Evolutionary conservation across 371 early-diverging fungal genomes (phyloP), one percentile per base, ranked within the genome.

Genomic region (Rhizopus microsporus): DNA sequence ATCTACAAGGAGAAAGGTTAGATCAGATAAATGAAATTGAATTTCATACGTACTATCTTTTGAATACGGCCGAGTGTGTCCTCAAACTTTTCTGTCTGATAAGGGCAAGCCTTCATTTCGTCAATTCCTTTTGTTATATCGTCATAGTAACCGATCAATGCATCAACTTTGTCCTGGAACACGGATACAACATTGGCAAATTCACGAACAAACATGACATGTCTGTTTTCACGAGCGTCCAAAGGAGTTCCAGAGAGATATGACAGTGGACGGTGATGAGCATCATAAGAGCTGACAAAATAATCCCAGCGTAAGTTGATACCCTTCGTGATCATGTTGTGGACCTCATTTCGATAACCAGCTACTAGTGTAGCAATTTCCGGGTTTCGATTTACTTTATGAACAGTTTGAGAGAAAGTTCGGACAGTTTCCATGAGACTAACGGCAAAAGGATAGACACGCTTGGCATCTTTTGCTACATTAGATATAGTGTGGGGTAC

Each of bases 361-460:
- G 95, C 96, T 10, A 95, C 92, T 42, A 98, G 81, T 1, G 88
- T 74, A 9, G 85, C 69, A 29, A 96, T 86, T 38, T 85, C 88
- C 4, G 83, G 84, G 65, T 94, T 88, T 48, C 86, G 86, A 42
- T 88, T 83, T 50, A 95, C 80, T 59, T 88, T 87, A 55, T 87
- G 82, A 39, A 92, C 80, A 8, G 95, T 90, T 67, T 95, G 94
- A 16, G 88, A 85, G 65, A 96, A 99, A 29, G 94, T 95, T 29
- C 97, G 79, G 12, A 96, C 89, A 2, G 97, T 92, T 67, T 98
- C 98, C 81, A 87, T 94, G 52, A 99, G 68, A 50, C 93, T 91
- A 33, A 99, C 97, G 32, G 98, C 99, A 74, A 91, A 96, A 4
- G 99, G 99, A 75, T 98, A 98, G 5, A 98, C 94, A 15, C 95